Conservation (phyloP, 768 basidiomycete genomes). For the Gelatoporia subvermispora region DNA sequence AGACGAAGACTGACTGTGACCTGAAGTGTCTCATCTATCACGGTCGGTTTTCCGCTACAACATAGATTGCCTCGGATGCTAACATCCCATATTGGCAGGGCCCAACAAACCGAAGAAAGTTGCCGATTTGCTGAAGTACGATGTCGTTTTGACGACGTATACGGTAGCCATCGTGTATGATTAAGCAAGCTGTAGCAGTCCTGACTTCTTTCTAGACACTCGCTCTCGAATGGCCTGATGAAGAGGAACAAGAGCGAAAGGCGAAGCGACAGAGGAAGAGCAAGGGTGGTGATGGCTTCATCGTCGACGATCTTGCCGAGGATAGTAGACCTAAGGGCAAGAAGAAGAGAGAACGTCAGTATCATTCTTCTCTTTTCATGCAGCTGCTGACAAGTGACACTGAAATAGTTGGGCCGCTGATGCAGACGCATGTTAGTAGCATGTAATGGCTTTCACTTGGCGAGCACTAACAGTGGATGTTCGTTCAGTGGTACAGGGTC, state of each 20-base stretch:
- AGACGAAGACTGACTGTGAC: slow-evolving; percentile 47
- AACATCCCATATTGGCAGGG: slow-evolving; percentile 16
- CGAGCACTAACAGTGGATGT: not conserved
- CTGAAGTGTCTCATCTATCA: slow-evolving; percentile 60
- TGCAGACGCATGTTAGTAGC: slow-evolving; percentile 40
- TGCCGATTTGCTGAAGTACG: slow-evolving; percentile 36
- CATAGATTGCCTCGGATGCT: not conserved
- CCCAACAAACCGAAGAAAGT: slow-evolving; percentile 40
- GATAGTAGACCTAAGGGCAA: slow-evolving; percentile 29
- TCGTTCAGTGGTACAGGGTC: slow-evolving; percentile 43
- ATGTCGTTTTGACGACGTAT: slow-evolving; percentile 35
- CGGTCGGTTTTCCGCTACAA: slow-evolving; percentile 27
- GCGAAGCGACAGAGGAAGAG: slow-evolving; percentile 30
- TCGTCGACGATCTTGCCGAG: slow-evolving; percentile 20
- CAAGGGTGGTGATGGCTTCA: slow-evolving; percentile 17
- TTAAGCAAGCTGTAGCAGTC: too few relatives aligned
- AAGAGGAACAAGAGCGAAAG: slow-evolving; percentile 30
- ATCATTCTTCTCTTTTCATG: not conserved
- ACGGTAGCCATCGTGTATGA: too few relatives aligned
- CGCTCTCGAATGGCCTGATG: slow-evolving; percentile 54
- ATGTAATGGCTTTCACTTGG: not conserved
- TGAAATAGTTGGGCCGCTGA: slow-evolving; percentile 39
- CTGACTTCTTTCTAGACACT: too few relatives aligned
- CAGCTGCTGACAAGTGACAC: not conserved
- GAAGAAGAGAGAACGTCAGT: slow-evolving; percentile 29